Conservation (phyloP, 441 rosid species). For the Bruguiera hainesii region DNA sequence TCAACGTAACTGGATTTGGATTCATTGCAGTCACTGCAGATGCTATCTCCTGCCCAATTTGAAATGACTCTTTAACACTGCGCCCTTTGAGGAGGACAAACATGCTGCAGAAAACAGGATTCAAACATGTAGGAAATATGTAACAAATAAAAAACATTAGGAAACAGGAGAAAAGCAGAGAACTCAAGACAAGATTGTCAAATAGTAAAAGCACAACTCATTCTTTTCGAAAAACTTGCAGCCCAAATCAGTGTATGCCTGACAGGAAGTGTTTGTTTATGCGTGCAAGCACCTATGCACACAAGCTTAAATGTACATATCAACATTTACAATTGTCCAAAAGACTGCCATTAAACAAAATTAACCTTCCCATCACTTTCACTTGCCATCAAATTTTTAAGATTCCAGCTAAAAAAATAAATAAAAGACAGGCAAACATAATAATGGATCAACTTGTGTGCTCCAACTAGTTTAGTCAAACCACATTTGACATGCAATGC, state of each 20-base stretch:
- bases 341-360: background rate
- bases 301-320: background rate
- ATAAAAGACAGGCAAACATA: background rate
- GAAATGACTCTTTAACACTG: constrained; percentile 63
- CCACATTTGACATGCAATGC: background rate
- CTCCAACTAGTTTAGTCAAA: background rate
- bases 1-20: constrained; percentile 86
- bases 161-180: constrained; percentile 1
- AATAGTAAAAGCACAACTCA: background rate
- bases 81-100: constrained; percentile 92
- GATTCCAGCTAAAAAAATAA: background rate
- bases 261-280: background rate
- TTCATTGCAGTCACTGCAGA: constrained; percentile 83
- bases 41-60: constrained; percentile 80
- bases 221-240: background rate
- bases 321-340: background rate
- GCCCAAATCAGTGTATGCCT: background rate
- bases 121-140: constrained; percentile 18
- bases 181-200: background rate
- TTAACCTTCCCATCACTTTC: constrained; percentile 4
- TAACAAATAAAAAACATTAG: background rate
- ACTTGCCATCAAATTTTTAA: background rate
- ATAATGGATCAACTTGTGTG: background rate
- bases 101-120: constrained; percentile 58
- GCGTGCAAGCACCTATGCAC: background rate